Evolutionary conservation across 306 rosid species (phyloP), one percentile per base, ranked within the genome.

Genomic region (Luffa aegyptiaca): DNA sequence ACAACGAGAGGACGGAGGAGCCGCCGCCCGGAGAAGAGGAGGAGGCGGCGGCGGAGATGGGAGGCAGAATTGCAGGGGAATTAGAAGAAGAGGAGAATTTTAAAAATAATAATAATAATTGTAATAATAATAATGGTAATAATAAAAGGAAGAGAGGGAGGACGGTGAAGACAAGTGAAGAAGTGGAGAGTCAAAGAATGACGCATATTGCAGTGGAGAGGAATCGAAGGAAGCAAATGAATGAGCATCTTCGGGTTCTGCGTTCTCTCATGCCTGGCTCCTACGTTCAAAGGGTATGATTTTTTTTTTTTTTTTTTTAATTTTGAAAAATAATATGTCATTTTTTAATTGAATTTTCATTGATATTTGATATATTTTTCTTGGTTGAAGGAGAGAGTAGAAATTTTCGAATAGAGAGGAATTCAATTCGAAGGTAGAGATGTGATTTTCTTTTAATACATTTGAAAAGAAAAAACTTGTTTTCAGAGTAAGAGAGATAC

Each of bases 221-320:
- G 66, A 94, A 92, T 77, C 78, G 98, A 58, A 85, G 98, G 83
- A 94, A 94, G 88, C 98, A 94, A 77, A 94, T 94, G 98, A 94
- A 94, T 83, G 98, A 94, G 79, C 98, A 94, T 84, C 97, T 94
- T 81, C 93, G 98, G 0, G 98, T 94, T 8, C 86, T 94, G 53
- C 86, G 98, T 56, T 90, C 97, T 18, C 98, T 94, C 86, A 94
- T 94, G 98, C 98, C 98, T 3, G 97, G 98, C 48, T 94, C 98
- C 13, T 94, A 94, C 72, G 98, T 94, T 13, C 98, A 94, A 89
- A 87, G 98, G 86, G 98, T 93, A 80, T 0, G 84, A 70, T 21
- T 9, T 0, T 61, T 62, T 35, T 0, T 2, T 2, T 5, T 2
- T 58, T 31, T 3, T 56, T 56, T 2, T 16, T 16, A 2, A 12